These are phyloP conservation scores for Ballota nigra DNA, from an alignment of 257 asterid genomes.

Conservation along the genomic window DNA sequence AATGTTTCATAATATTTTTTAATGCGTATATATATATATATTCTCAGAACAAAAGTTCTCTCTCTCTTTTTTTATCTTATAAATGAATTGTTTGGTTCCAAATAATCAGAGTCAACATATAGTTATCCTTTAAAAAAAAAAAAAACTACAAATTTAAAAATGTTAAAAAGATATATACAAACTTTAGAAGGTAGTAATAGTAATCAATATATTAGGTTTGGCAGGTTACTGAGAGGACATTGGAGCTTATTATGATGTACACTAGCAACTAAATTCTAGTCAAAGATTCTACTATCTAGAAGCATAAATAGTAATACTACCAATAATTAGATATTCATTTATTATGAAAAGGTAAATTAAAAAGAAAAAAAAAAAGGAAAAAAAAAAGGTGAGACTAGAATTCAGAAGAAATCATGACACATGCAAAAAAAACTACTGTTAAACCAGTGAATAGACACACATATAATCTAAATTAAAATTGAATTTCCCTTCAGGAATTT, in stretches of 20 bases:
- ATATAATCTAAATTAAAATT: too few species aligned
- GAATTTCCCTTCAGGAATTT: neutral
- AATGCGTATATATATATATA: too few species aligned
- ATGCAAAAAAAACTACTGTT: neutral
- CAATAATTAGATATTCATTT: neutral
- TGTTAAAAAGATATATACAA: neutral
- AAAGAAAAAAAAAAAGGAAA: neutral
- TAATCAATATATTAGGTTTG: conserved; percentile 32
- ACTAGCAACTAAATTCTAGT: conserved; percentile 34
- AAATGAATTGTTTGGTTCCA: too few species aligned
- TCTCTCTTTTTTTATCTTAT: too few species aligned
- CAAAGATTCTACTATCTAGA: conserved; percentile 37
- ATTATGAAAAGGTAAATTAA: neutral
- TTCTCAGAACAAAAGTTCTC: too few species aligned
- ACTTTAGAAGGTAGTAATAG: conserved; percentile 24
- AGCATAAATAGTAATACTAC: neutral
- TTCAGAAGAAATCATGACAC: neutral
- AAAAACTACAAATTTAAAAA: too few species aligned
- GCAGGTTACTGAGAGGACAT: conserved; percentile 50
- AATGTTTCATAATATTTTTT: too few species aligned
- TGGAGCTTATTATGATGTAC: conserved; percentile 41
- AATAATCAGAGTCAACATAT: too few species aligned
- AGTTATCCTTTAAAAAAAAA: too few species aligned
- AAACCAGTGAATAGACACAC: neutral
- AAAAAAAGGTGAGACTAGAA: neutral